These are phyloP conservation scores for Aureobasidium uvarum DNA, from an alignment of 2,329 filamentous ascomycete genomes.

Conservation along the genomic window DNA sequence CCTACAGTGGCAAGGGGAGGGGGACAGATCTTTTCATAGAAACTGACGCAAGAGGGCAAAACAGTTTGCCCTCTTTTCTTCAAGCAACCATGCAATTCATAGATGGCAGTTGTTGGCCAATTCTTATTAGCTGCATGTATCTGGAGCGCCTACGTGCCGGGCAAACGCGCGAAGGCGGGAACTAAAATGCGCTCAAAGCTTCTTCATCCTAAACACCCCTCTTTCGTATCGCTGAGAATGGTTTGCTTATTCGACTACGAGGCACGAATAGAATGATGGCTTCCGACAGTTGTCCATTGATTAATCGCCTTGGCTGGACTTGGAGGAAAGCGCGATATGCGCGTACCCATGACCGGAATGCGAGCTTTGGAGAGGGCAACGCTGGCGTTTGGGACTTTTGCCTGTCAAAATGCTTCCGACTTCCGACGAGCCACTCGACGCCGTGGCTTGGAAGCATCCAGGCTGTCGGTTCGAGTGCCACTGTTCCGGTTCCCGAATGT, in stretches of 20 bases:
- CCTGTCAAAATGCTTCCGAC: conserved; percentile 13
- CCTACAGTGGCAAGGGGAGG: background rate
- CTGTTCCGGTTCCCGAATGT: background rate
- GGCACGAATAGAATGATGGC: background rate
- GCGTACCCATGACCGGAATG: background rate
- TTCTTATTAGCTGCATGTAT: conserved; percentile 25
- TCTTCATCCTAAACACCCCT: background rate
- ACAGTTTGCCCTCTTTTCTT: background rate
- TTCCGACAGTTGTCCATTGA: background rate
- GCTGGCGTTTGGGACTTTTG: conserved; percentile 2
- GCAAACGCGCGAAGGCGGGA: conserved; percentile 16
- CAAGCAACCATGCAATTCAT: conserved; percentile 4
- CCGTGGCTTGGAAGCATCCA: conserved; percentile 18
- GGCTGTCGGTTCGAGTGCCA: conserved; percentile 9
- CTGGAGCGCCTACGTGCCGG: conserved; percentile 12
- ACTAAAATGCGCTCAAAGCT: conserved; percentile 17
- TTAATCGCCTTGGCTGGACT: background rate
- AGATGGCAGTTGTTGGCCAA: conserved; percentile 17
- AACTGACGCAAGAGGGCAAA: background rate
- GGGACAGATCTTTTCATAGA: background rate
- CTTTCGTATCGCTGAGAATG: conserved; percentile 4
- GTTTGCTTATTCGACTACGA: background rate
- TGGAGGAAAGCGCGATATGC: background rate
- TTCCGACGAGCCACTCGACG: conserved; percentile 4
- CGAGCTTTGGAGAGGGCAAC: background rate